A percentile compares a stretch with the other conserved stretches of the same genome.
Evolutionary conservation across 1,284 basidiomycete genomes (phyloP).

Genomic region (Microbotryomycetes sp.): DNA sequence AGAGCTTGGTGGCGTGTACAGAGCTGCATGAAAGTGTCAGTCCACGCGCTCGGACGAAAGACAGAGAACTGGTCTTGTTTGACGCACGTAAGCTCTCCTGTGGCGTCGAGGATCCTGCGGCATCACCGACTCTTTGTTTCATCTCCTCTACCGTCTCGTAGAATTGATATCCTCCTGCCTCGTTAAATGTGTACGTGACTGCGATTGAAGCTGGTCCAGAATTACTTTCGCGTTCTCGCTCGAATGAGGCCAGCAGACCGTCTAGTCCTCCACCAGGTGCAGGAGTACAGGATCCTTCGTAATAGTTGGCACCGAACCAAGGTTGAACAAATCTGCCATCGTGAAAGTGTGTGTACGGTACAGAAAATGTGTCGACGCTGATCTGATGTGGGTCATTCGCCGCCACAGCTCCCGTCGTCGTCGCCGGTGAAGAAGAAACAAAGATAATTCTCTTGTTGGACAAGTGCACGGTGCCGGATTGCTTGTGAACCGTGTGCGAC

Average conservation of each 20-base stretch:
- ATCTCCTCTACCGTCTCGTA: slow-evolving; percentile 22
- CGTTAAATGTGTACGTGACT: slow-evolving; percentile 19
- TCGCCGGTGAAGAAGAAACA: not conserved
- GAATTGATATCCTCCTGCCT: slow-evolving; percentile 24
- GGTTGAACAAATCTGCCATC: slow-evolving; percentile 27
- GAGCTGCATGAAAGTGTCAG: not conserved
- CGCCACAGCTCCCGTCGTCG: not conserved
- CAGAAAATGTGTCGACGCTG: slow-evolving; percentile 12
- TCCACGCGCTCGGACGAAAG: no score
- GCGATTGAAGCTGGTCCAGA: not conserved
- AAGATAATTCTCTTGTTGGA: slow-evolving; percentile 25
- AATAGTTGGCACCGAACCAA: slow-evolving; percentile 28
- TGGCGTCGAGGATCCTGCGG: not conserved
- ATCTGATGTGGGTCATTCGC: not conserved
- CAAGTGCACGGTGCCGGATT: slow-evolving; percentile 14
- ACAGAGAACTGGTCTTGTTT: no score
- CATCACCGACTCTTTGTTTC: slow-evolving; percentile 8
- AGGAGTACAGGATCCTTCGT: slow-evolving; percentile 15
- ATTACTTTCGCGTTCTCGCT: not conserved
- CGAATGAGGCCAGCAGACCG: not conserved
- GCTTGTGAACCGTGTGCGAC: not conserved
- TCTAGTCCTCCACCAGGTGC: slow-evolving; percentile 10
- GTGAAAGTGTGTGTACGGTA: slow-evolving; percentile 14
- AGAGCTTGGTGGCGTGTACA: not conserved
- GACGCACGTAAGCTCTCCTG: slow-evolving; percentile 26